Evolutionary conservation across 768 basidiomycete species (phyloP), one percentile per base, ranked within the genome.

Genomic region (Crepidotus variabilis): DNA sequence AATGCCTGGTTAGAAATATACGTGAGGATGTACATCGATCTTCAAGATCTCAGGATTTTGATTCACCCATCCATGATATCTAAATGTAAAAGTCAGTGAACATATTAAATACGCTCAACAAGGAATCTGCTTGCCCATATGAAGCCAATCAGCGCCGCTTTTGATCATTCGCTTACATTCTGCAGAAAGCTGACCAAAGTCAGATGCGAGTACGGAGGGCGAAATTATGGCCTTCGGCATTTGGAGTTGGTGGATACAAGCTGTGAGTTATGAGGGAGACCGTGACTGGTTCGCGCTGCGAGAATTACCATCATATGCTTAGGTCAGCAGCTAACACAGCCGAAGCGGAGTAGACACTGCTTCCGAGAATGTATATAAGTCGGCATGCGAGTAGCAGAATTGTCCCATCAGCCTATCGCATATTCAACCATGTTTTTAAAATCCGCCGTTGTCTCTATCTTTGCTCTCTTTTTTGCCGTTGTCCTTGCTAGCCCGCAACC

Each of bases 141-240:
- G 96, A 56, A 98, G 81, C 97, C 97, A 98, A 71, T 98, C 89
- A 20, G 95, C 95, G 11, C 97, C 97, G 59, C 85, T 83, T 67
- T 87, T 86, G 58, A 98, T 93, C 94, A 99, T 98, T 50, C 94
- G 83, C 69, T 90, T 88, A 75, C 97, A 97, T 84, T 99, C 97
- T 64, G 88, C 88, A 51, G 87, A 88, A 63, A 99, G 84, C 67
- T 96, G 88, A 43, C 94, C 95, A 73, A 99, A 95, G 77, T 99
- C 94, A 10, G 92, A 94, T 55, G 97, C 96, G 16, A 99, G 88
- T 45, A 98, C 94, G 2, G 95, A 98, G 20, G 97, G 97, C 9
- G 95, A 88, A 71, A 99, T 93, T 75, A 98, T 98, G 13, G 92
- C 86, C 63, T 82, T 84, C 62, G 87, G 89, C 93, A 95, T 95